Evolutionary conservation across 2,329 filamentous ascomycete genomes (phyloP), one percentile per base, ranked within the genome.

Genomic region (Escovopsis sp.): DNA sequence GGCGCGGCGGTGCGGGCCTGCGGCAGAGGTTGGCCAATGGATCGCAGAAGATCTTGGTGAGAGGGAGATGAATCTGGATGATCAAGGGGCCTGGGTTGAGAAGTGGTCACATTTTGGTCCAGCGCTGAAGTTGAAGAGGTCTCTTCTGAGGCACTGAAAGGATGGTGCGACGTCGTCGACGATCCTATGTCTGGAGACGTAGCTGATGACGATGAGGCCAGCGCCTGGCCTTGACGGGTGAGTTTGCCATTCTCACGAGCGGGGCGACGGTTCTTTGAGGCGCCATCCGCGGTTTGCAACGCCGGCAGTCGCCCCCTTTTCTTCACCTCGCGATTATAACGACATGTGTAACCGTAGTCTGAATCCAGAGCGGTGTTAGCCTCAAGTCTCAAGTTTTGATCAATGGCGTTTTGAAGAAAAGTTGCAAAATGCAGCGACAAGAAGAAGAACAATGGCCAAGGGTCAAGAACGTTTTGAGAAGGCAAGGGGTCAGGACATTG

Each of bases 341-440:
- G 52, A 41, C 60, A 63, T 14, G 53, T 51, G 39, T 62, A 61
- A 7, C 58, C 59, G 46, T 63, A 63, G 34, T 63, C 60, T 62
- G 32, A 8, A 33, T 15, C 12, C 16, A 40, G 37, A 13, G 10
- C 10, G 16, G 16, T 24, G 44, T 48, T 37, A 45, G 42, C 24
- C 7, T 11, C 27, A 30, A 20, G 4, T 20, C n/a, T 27, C 25
- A 27, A 27, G 9, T 30, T 30, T 30, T 30, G 27, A 11, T 30
- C 7, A 8, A 30, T 30, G 8, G 11, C 9, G 27, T 9, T 4
- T 30, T 9, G 27, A 30, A 30, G 27, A 30, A 30, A 30, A 9
- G 13, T 35, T 8, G 35, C 40, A 15, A 14, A 37, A 25, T 34
- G 13, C 14, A 25, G 12, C 4, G 7, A 30, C 27, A 7, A 9